Evolutionary conservation across 2,329 filamentous ascomycete genomes (phyloP).

Genomic region (Atkinsonella hypoxylon): DNA sequence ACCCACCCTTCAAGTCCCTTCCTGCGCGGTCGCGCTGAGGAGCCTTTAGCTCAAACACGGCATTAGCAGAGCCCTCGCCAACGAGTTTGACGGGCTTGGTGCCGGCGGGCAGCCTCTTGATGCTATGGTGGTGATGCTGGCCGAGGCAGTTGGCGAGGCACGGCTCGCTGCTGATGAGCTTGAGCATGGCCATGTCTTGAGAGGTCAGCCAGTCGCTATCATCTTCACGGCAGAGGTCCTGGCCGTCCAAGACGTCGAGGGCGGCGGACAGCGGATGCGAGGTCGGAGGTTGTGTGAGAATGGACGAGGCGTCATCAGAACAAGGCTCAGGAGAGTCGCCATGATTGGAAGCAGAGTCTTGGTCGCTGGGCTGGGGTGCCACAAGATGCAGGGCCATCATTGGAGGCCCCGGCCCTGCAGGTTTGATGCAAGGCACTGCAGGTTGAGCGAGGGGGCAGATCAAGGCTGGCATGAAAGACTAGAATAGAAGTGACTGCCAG

Average conservation of each 20-base stretch:
- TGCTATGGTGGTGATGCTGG: slow-evolving; percentile 5
- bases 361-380: slow-evolving; percentile 10
- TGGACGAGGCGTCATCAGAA: slow-evolving; percentile 10
- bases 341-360: slow-evolving; percentile 12
- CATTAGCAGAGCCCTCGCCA: slow-evolving; percentile 65
- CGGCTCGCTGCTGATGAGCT: slow-evolving; percentile 8
- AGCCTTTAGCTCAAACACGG: slow-evolving; percentile 52
- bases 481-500: not conserved
- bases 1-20: slow-evolving; percentile 24
- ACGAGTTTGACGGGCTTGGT: slow-evolving; percentile 29
- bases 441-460: not conserved
- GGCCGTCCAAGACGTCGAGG: slow-evolving; percentile 3
- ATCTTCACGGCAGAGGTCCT: slow-evolving; percentile 7
- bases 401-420: slow-evolving; percentile 14
- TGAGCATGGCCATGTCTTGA: slow-evolving; percentile 14
- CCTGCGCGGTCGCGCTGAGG: slow-evolving; percentile 20
- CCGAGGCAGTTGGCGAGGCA: slow-evolving; percentile 3
- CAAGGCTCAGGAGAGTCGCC: slow-evolving; percentile 10
- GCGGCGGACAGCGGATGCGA: slow-evolving; percentile 8
- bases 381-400: slow-evolving; percentile 15
- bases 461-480: not conserved
- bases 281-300: slow-evolving; percentile 6
- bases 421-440: slow-evolving; percentile 12
- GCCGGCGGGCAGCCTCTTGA: slow-evolving; percentile 23
- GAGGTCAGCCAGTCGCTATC: slow-evolving; percentile 13